phyloP scores from a whole-genome alignment of 2,329 filamentous ascomycete species.

The Phaeoacremonium minimum region DNA sequence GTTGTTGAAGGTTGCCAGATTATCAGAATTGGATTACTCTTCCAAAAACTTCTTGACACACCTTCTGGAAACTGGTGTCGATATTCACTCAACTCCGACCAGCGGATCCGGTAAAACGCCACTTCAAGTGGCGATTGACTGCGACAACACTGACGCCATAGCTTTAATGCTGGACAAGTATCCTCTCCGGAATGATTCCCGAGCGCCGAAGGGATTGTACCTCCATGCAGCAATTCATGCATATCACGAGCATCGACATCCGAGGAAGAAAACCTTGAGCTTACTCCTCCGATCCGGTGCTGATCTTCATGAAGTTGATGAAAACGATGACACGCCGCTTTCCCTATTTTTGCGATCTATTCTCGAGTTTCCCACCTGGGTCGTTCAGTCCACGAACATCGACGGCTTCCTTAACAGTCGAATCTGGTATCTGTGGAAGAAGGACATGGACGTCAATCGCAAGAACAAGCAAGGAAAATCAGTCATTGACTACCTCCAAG shows the following conservation, averaged over 20 bases:
- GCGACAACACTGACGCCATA: not conserved
- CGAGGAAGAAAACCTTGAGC: slow-evolving; percentile 4
- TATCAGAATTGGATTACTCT: no score
- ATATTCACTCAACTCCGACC: slow-evolving; percentile 1
- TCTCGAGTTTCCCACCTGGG: slow-evolving; percentile 2
- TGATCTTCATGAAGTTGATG: slow-evolving; percentile 2
- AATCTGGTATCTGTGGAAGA: slow-evolving; percentile 6
- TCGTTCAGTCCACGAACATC: not conserved
- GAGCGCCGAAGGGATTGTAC: slow-evolving; percentile 3
- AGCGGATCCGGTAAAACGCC: slow-evolving; percentile 1
- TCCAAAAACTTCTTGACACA: no score
- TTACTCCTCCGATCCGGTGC: slow-evolving; percentile 3
- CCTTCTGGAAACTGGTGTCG: slow-evolving; percentile 1
- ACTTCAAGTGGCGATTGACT: slow-evolving; percentile 2
- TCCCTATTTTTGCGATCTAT: slow-evolving; percentile 4
- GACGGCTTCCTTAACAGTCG: not conserved
- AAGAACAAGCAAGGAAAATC: slow-evolving; percentile 5
- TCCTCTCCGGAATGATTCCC: slow-evolving; percentile 2
- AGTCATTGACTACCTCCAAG: slow-evolving; percentile 3
- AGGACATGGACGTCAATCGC: slow-evolving; percentile 3
- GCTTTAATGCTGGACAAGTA: slow-evolving; percentile 1
- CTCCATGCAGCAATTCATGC: slow-evolving; percentile 4
- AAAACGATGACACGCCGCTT: slow-evolving; percentile 3
- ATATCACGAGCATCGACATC: no score
- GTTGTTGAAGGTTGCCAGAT: no score